Base-by-base conservation (phyloP, 345 rosid species). In the Toxicodendron radicans region DNA sequence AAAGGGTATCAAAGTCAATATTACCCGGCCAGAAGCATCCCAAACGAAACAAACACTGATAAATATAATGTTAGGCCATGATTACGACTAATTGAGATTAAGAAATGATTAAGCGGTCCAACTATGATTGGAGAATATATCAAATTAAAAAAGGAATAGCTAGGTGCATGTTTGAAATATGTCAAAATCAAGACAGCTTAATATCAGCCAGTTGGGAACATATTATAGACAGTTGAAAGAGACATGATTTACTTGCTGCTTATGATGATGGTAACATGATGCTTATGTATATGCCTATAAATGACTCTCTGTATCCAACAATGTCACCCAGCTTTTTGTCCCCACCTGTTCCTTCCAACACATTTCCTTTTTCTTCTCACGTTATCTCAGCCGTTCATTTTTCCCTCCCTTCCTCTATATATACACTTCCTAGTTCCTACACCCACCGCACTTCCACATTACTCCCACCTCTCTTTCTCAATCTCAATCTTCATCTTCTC, bases 101-200 rank as follows among this genome's bases (percentile, higher is more conserved):
- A 35, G 5, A 35, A 35, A 35, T 4, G 41, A 35, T 35, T 35
- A 35, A 35, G 41, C 41, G 41, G 41, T 35, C 41, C 5, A 35
- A 35, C 41, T 35, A 35, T 5, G 41, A 4, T 35, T 35, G 5
- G 41, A 35, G 41, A 35, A n/a, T n/a, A n/a, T n/a, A 35, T 35
- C 41, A 35, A 35, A 2, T 35, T 35, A 32, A 32, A 32, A 4
- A 6, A 35, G 38, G 7, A 35, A 35, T 35, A 38, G 1, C 9
- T 38, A 38, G 0, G 43, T 18, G 52, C 78, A 10, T 66, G 76
- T 61, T 75, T 59, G 46, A 79, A 72, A 68, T 58, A 71, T 32
- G 77, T 76, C 83, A 59, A 33, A 27, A 59, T 78, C 85, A 72
- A 20, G 56, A 68, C 82, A 78, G 82, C 82, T 63, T 70, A 54